Evolutionary conservation across 768 basidiomycete species (phyloP).

Genomic region (Agaricus subrufescens): DNA sequence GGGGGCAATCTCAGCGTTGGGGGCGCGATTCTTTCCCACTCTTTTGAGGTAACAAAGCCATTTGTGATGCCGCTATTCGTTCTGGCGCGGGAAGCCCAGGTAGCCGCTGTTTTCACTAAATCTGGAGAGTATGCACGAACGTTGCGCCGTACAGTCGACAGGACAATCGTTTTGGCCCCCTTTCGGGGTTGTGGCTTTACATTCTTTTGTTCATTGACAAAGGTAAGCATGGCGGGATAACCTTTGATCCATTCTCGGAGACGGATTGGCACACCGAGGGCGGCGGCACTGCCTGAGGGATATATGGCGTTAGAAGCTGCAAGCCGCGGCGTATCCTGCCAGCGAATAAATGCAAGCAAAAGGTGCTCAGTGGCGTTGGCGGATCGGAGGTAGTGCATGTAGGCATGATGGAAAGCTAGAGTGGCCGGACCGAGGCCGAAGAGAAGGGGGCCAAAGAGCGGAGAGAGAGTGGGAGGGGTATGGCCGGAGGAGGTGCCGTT

Average conservation of each 20-base stretch:
- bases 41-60: constrained; percentile 56
- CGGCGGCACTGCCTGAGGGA: constrained; percentile 45
- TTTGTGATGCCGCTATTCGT: constrained; percentile 23
- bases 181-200: constrained; percentile 61
- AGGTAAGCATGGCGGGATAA: constrained; percentile 77
- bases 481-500: constrained; percentile 84
- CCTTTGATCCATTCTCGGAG: constrained; percentile 89
- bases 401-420: constrained; percentile 45
- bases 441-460: constrained; percentile 84
- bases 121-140: constrained; percentile 88
- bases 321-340: constrained; percentile 57
- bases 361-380: constrained; percentile 91
- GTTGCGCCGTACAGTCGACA: constrained; percentile 73
- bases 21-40: constrained; percentile 75
- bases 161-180: constrained; percentile 72
- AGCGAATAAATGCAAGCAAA: constrained; percentile 84
- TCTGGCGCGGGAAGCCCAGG: constrained; percentile 36
- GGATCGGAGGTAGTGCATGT: constrained; percentile 68
- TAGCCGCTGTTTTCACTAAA: constrained; percentile 60
- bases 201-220: constrained; percentile 45
- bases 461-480: constrained; percentile 85
- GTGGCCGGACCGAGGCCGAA: constrained; percentile 70
- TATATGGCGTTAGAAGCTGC: constrained; percentile 23
- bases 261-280: constrained; percentile 74
- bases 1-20: constrained; percentile 55